Evolutionary conservation across 1,284 basidiomycete genomes (phyloP), one percentile per base, ranked within the genome.

Genomic region (Neonothopanus nambi): DNA sequence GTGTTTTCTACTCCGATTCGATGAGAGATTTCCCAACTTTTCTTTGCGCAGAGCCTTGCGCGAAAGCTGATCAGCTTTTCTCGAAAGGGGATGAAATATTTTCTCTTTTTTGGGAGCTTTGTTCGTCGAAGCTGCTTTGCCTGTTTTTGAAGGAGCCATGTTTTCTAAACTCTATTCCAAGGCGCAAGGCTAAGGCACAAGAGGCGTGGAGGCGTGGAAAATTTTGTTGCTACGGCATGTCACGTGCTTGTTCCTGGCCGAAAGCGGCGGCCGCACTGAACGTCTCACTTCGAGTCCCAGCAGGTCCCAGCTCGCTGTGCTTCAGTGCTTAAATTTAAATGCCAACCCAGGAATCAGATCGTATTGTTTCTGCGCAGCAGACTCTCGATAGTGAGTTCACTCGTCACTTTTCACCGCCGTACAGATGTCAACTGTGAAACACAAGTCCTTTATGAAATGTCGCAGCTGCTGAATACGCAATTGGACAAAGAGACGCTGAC

Each of bases 401-500:
- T 5, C 26, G 5, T 28, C 26, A 28, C 51, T 26, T 47, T 43
- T 35, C 42, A 37, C 36, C 40, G 17, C 30, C 13, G 36, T n/a
- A 12, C 13, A 2, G 35, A 38, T 23, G 28, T 20, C 35, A 20
- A 7, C n/a, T 40, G 13, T n/a, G 13, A 17, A 45, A 41, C 45
- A 28, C 38, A 59, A 94, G 91, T 87, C 57, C 75, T 94, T 28
- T 80, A 85, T 63, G 89, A 93, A 56, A 89, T 94, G 56, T 91
- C 91, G 13, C 88, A 91, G 67, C 70, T 94, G 40, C 70, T 94
- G 55, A 90, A 92, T 63, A 92, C 91, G 0, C 82, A 85, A 50
- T 78, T 94, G 24, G 89, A 92, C 70, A 87, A 86, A 59, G 87
- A 91, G 62, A 91, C 89, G 2, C 79, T 94, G 13, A 87, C 85